Evolutionary conservation across 768 basidiomycete genomes (phyloP).

Genomic region (Clavulina sp.): DNA sequence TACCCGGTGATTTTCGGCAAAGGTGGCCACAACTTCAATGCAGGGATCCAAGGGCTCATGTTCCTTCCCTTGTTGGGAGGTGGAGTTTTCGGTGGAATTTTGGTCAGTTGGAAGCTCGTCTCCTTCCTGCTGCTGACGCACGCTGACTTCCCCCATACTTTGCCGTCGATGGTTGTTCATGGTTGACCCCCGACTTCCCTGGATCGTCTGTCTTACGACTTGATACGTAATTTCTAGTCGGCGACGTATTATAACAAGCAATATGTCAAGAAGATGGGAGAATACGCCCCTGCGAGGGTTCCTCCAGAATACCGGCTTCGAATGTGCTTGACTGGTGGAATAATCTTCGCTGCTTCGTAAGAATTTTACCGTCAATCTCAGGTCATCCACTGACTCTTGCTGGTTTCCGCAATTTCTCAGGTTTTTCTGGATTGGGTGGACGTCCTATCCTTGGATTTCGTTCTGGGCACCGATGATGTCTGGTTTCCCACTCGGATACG

Average conservation of each 20-base stretch:
- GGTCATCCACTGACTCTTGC: conserved; percentile 10
- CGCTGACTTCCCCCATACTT: neutral
- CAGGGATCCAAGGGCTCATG: conserved; percentile 15
- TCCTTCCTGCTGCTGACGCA: neutral
- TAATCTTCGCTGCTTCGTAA: conserved; percentile 19
- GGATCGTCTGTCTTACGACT: neutral
- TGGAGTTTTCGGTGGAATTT: neutral
- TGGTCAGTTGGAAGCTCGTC: neutral
- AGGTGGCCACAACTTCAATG: conserved; percentile 16
- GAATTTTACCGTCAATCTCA: conserved; percentile 15
- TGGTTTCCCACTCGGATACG: conserved; percentile 12
- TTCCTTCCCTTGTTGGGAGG: conserved; percentile 17
- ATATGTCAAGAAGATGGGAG: conserved; percentile 12
- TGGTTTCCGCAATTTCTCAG: conserved; percentile 9
- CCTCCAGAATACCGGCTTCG: conserved; percentile 20
- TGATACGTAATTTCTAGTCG: too few relatives aligned
- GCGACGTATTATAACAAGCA: conserved; percentile 13
- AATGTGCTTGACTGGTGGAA: conserved; percentile 19
- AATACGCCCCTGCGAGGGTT: conserved; percentile 14
- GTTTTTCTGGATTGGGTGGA: conserved; percentile 15
- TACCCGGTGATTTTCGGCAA: conserved; percentile 18
- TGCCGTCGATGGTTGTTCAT: neutral
- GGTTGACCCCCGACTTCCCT: neutral
- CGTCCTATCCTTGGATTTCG: conserved; percentile 9
- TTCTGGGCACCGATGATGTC: conserved; percentile 10